A percentile compares a stretch with the other conserved stretches of the same genome.
phyloP scores from a whole-genome alignment of 2,329 filamentous ascomycete genomes.

The Kalmusia sp. region DNA sequence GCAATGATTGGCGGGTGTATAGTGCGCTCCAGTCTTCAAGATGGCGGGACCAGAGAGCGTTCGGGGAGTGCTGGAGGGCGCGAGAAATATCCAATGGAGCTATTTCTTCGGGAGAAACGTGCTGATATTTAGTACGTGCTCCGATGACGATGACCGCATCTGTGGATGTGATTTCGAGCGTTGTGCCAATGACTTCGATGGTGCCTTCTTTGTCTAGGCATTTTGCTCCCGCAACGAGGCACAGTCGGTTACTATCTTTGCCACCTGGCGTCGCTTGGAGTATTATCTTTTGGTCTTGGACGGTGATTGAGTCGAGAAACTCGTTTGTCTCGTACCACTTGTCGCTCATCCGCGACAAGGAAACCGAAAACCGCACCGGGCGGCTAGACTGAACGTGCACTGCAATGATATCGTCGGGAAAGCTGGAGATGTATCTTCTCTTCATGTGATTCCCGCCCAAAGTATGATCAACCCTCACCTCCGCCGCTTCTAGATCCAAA shows the following conservation, averaged over 20 bases:
- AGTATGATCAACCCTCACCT: slow-evolving; percentile 48
- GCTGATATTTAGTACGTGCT: slow-evolving; percentile 51
- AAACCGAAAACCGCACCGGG: slow-evolving; percentile 25
- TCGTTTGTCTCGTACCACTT: slow-evolving; percentile 54
- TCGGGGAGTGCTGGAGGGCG: slow-evolving; percentile 25
- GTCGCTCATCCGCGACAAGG: slow-evolving; percentile 50
- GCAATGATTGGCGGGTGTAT: slow-evolving; percentile 17
- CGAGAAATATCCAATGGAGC: slow-evolving; percentile 30
- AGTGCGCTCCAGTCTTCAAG: slow-evolving; percentile 36
- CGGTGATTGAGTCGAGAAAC: slow-evolving; percentile 50
- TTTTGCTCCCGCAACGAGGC: slow-evolving; percentile 10
- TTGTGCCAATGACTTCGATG: slow-evolving; percentile 16
- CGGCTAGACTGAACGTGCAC: slow-evolving; percentile 36
- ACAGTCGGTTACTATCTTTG: slow-evolving; percentile 16
- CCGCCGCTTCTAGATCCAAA: slow-evolving; percentile 49
- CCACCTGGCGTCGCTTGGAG: slow-evolving; percentile 20
- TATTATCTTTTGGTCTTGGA: slow-evolving; percentile 21
- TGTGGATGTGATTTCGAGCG: slow-evolving; percentile 46
- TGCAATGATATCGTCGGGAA: slow-evolving; percentile 51
- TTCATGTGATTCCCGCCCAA: slow-evolving; percentile 39
- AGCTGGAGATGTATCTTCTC: slow-evolving; percentile 53
- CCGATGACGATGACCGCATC: slow-evolving; percentile 48
- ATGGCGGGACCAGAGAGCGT: slow-evolving; percentile 37
- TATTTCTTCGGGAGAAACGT: slow-evolving; percentile 29
- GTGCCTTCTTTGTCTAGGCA: slow-evolving; percentile 6